Evolutionary conservation across 768 basidiomycete genomes (phyloP).

Genomic region (Calocybe indica): DNA sequence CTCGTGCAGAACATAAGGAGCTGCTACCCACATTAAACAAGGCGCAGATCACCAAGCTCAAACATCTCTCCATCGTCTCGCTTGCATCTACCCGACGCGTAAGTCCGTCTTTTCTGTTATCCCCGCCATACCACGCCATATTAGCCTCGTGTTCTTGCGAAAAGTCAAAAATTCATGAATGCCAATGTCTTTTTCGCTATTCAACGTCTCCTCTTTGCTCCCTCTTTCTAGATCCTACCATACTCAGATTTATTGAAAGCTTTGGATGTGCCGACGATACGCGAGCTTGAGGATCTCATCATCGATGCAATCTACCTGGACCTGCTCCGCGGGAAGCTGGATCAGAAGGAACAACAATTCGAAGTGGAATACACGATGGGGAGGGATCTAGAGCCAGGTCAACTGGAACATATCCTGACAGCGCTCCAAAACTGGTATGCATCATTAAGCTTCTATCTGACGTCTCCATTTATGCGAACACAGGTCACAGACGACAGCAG

Average conservation of each 20-base stretch:
- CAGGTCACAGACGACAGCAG: slow-evolving; percentile 68
- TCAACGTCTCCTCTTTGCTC: too few species aligned
- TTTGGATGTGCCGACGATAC: slow-evolving; percentile 72
- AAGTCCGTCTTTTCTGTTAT: neutral
- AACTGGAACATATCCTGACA: slow-evolving; percentile 51
- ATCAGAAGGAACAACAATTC: slow-evolving; percentile 85
- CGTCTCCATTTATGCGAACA: slow-evolving; percentile 5
- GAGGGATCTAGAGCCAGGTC: slow-evolving; percentile 79
- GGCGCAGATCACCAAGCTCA: slow-evolving; percentile 81
- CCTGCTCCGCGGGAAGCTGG: slow-evolving; percentile 84
- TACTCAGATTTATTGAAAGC: slow-evolving; percentile 67
- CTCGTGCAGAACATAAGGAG: slow-evolving; percentile 55
- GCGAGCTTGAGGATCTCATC: slow-evolving; percentile 93
- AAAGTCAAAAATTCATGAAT: neutral
- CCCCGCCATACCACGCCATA: too few species aligned
- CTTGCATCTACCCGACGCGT: slow-evolving; percentile 76
- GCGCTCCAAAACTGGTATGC: slow-evolving; percentile 65
- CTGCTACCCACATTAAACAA: slow-evolving; percentile 60
- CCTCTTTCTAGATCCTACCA: slow-evolving; percentile 59
- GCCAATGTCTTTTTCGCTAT: neutral
- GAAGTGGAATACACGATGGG: slow-evolving; percentile 94
- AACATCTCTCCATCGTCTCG: slow-evolving; percentile 87
- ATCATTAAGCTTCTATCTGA: neutral
- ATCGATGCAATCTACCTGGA: slow-evolving; percentile 96
- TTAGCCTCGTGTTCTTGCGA: slow-evolving; percentile 14